These are phyloP conservation scores for Sophora flavescens DNA, from an alignment of 306 rosid species.

Conservation along the genomic window DNA sequence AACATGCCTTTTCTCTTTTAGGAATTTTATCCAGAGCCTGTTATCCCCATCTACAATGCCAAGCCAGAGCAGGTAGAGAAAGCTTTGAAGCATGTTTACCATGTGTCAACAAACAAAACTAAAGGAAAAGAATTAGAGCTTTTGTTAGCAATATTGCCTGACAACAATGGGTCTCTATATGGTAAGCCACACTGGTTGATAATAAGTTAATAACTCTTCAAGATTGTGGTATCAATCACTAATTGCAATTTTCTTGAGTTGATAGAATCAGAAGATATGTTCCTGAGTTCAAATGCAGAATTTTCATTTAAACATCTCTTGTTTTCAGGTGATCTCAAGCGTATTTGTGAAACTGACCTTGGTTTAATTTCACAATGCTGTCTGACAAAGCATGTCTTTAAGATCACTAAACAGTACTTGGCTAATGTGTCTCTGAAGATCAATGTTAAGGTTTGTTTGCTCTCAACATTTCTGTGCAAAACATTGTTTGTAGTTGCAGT, in stretches of 20 bases:
- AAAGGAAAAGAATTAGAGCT: slow-evolving; percentile 93
- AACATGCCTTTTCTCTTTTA: slow-evolving; percentile 42
- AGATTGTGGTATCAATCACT: neutral
- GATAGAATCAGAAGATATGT: neutral
- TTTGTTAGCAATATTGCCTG: slow-evolving; percentile 85
- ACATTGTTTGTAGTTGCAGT: neutral
- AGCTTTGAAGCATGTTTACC: slow-evolving; percentile 86
- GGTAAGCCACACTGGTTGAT: slow-evolving; percentile 52
- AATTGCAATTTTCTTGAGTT: slow-evolving; percentile 14
- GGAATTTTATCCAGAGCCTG: slow-evolving; percentile 88
- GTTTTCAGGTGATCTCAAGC: slow-evolving; percentile 86
- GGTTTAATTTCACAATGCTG: slow-evolving; percentile 93
- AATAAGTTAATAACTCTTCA: neutral
- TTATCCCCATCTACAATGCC: slow-evolving; percentile 85
- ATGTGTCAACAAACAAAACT: slow-evolving; percentile 78
- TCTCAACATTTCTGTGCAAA: neutral
- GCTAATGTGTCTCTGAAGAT: slow-evolving; percentile 95
- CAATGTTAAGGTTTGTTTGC: slow-evolving; percentile 80
- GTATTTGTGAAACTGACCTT: slow-evolving; percentile 93
- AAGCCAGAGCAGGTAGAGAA: slow-evolving; percentile 93
- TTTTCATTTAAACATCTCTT: slow-evolving; percentile 22
- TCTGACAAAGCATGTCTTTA: slow-evolving; percentile 91
- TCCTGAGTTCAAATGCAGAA: slow-evolving; percentile 7
- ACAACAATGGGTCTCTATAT: slow-evolving; percentile 88
- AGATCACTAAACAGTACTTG: slow-evolving; percentile 86